Percentiles rank a stretch among this genome's conserved stretches.
Conservation (phyloP, 192 early-diverging fungal genomes). For the Endogone sp. region DNA sequence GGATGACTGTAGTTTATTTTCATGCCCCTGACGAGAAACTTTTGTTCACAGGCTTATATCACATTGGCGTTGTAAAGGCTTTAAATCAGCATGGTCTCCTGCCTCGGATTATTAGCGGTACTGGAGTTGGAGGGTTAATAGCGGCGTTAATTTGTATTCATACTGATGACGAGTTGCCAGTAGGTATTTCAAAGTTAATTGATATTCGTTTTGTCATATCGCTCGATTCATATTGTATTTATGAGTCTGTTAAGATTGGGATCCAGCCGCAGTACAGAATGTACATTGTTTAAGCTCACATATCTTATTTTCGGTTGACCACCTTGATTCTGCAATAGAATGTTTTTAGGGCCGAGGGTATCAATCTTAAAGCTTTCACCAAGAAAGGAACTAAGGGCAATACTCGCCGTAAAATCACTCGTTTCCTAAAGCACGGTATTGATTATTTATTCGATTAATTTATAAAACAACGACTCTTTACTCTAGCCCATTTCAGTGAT, state of each 20-base stretch:
- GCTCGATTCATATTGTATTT: too few relatives aligned
- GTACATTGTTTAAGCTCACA: too few relatives aligned
- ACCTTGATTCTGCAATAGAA: too few relatives aligned
- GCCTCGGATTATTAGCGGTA: conserved; percentile 75
- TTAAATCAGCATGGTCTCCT: conserved; percentile 58
- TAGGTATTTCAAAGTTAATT: too few relatives aligned
- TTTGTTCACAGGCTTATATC: conserved; percentile 53
- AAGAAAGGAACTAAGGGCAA: conserved; percentile 54
- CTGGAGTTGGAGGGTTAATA: conserved; percentile 67
- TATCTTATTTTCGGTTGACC: too few relatives aligned
- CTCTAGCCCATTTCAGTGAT: neutral
- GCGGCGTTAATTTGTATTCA: conserved; percentile 74
- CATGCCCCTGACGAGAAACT: neutral
- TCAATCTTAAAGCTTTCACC: conserved; percentile 65
- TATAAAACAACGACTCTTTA: too few relatives aligned
- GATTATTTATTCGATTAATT: too few relatives aligned
- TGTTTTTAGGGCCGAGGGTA: conserved; percentile 52
- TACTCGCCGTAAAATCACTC: conserved; percentile 55
- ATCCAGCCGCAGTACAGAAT: too few relatives aligned
- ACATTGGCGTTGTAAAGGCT: conserved; percentile 78
- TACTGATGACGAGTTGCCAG: conserved; percentile 70
- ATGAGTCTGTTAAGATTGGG: too few relatives aligned
- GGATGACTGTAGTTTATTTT: conserved; percentile 9
- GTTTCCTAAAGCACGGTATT: conserved; percentile 67
- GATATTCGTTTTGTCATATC: too few relatives aligned